phyloP scores from a whole-genome alignment of 305 asterid genomes.

The Rubia tinctorum region DNA sequence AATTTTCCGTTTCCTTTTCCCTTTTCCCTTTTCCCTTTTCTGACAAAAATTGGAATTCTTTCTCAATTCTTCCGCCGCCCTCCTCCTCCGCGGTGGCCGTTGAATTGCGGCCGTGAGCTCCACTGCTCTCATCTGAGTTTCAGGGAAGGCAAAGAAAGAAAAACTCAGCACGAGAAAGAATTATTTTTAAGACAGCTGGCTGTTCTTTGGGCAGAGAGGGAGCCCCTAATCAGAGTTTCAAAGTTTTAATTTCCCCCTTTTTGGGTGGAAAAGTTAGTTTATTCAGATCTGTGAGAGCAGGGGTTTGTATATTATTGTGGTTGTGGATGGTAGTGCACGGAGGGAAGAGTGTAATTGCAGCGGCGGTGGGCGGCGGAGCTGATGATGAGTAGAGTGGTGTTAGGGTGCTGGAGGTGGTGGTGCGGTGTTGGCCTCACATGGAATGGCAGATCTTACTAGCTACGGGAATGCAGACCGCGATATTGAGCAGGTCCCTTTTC shows the following conservation, averaged over 20 bases:
- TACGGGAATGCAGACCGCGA: conserved; percentile 82
- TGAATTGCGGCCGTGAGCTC: neutral
- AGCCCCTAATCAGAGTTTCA: conserved; percentile 4
- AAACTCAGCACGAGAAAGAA: neutral
- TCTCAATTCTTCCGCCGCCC: conserved; percentile 9
- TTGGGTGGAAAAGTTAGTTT: conserved; percentile 7
- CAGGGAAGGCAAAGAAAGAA: neutral
- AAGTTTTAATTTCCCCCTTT: conserved; percentile 12
- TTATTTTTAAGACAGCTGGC: conserved; percentile 8
- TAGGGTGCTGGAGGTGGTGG: conserved; percentile 56
- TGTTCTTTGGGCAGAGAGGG: conserved; percentile 18
- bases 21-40: conserved; percentile 3
- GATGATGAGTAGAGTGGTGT: conserved; percentile 80
- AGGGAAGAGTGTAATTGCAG: conserved; percentile 39
- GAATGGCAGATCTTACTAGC: conserved; percentile 99
- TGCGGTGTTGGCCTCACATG: conserved; percentile 76
- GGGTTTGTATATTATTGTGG: conserved; percentile 22
- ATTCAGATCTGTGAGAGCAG: conserved; percentile 27
- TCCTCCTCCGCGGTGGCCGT: conserved; percentile 10
- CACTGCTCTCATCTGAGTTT: conserved; percentile 4
- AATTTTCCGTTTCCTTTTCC: conserved; percentile 1
- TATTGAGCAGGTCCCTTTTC: conserved; percentile 67
- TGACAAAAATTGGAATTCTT: neutral
- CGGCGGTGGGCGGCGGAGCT: conserved; percentile 36
- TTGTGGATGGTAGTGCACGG: conserved; percentile 64